A percentile compares a stretch with the other conserved stretches of the same genome.
Conservation (phyloP, 2,329 filamentous ascomycete genomes). For the Alternaria consortialis region DNA sequence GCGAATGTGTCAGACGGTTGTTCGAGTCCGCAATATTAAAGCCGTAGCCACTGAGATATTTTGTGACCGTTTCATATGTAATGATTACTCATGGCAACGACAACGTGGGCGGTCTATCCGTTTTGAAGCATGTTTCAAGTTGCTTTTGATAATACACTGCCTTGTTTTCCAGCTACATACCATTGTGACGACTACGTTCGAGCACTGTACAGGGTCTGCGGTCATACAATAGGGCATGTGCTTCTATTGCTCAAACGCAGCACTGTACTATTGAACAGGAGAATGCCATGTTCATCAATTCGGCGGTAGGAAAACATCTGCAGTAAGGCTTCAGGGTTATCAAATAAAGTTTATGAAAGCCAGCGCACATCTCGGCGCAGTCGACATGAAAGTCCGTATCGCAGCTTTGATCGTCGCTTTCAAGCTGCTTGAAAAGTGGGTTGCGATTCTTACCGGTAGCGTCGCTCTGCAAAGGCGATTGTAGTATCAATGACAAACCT, state of each 20-base stretch:
- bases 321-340: no score
- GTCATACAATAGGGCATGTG: not conserved
- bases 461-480: not conserved
- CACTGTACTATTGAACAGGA: not conserved
- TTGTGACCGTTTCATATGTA: not conserved
- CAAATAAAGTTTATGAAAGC: no score
- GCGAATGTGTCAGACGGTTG: no score
- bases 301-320: no score
- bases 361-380: not conserved
- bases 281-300: no score
- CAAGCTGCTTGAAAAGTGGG: not conserved
- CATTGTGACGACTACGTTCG: not conserved
- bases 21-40: not conserved
- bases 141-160: not conserved
- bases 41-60: no score
- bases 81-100: no score
- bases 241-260: not conserved
- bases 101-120: no score
- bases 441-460: not conserved
- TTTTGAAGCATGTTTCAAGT: not conserved
- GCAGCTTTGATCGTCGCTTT: not conserved
- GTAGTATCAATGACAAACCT: not conserved
- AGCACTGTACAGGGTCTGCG: not conserved
- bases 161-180: not conserved
- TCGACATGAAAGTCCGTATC: not conserved